Evolutionary conservation across 2,329 filamentous ascomycete genomes (phyloP).

Genomic region (Cercospora beticola): DNA sequence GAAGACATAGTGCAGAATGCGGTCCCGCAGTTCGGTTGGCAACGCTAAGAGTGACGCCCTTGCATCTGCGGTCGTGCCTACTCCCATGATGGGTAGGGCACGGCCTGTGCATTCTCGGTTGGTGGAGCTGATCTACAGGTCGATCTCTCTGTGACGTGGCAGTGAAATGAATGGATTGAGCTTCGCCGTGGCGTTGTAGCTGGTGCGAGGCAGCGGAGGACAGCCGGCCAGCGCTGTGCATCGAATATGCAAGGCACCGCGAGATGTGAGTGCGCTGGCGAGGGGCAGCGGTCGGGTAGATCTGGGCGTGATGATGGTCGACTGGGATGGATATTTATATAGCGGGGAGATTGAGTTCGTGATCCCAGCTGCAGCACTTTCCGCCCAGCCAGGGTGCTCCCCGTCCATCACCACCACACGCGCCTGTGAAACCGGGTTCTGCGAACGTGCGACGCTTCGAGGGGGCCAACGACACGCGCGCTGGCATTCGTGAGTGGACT

Average conservation of each 20-base stretch:
- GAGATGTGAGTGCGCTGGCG: not conserved
- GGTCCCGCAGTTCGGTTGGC: conserved; percentile 6
- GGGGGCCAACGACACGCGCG: not conserved
- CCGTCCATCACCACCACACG: not conserved
- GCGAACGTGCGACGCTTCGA: not conserved
- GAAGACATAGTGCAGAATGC: conserved; percentile 7
- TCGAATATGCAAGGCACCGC: not conserved
- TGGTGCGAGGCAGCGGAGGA: not conserved
- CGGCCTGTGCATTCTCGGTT: not conserved
- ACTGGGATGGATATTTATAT: not conserved
- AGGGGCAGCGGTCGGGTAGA: not conserved
- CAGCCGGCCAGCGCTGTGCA: not conserved
- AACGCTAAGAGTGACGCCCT: not conserved
- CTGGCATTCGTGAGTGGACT: not conserved
- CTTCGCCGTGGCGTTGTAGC: not conserved
- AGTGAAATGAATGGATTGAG: not conserved
- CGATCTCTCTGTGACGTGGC: not conserved
- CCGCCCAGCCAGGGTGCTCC: conserved; percentile 1
- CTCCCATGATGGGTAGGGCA: not conserved
- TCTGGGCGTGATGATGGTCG: not conserved
- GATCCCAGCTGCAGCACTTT: not conserved
- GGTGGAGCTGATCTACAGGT: not conserved
- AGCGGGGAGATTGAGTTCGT: conserved; percentile 1
- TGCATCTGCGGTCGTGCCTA: not conserved
- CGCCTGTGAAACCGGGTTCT: conserved; percentile 10